phyloP scores from a whole-genome alignment of 1,139 yeast species.

The Blastobotrys serpentis region DNA sequence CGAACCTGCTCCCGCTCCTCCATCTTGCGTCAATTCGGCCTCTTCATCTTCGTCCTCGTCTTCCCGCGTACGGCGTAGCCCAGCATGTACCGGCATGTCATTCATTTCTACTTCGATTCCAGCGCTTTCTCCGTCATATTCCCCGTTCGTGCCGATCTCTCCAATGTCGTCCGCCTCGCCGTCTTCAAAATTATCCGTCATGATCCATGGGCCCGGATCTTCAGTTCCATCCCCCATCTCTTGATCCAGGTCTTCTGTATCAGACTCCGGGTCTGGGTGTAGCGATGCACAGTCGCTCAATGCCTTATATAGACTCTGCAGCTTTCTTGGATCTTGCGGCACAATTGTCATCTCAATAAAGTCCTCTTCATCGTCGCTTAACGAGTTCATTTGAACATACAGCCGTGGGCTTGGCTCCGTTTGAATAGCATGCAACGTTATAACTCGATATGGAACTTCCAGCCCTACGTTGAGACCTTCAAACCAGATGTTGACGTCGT shows the following conservation, averaged over 20 bases:
- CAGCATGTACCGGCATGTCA: conserved; percentile 19
- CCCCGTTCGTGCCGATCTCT: conserved; percentile 19
- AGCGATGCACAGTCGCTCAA: conserved; percentile 62
- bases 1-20: too few species aligned
- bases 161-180: conserved; percentile 38
- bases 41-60: conserved; percentile 16
- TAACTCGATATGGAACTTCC: conserved; percentile 28
- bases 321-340: conserved; percentile 18
- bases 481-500: conserved; percentile 26
- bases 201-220: conserved; percentile 19
- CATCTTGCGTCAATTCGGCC: too few species aligned
- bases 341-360: conserved; percentile 23
- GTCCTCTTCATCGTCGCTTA: conserved; percentile 13
- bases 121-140: conserved; percentile 23
- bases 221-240: conserved; percentile 29
- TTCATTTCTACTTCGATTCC: conserved; percentile 26
- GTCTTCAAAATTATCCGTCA: conserved; percentile 20
- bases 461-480: conserved; percentile 24
- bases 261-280: conserved; percentile 31
- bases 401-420: conserved; percentile 23
- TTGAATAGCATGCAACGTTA: conserved; percentile 34
- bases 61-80: conserved; percentile 20
- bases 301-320: conserved; percentile 35
- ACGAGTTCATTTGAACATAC: conserved; percentile 29
- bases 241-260: conserved; percentile 32